Base-by-base conservation (phyloP, 1,139 yeast species). In the Candida sp. region DNA sequence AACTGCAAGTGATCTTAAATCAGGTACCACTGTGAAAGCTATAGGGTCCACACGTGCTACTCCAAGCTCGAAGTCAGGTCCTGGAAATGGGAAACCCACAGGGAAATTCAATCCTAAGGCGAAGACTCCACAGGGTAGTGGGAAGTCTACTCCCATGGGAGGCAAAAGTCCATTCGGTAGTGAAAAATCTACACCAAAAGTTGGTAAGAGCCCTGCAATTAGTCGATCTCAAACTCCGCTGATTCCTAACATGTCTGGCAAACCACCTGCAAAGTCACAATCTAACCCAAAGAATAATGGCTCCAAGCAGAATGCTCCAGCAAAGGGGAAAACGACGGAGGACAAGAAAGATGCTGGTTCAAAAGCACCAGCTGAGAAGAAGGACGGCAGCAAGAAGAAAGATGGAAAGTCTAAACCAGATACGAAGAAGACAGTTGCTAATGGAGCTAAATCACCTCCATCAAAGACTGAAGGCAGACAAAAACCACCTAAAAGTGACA, bases 1-100 rank as follows among this genome's bases (percentile, higher is more conserved):
- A 41, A 67, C 61, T 40, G 66, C 75, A 7, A 57, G 59, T 44
- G 72, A 70, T 7, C 59, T 73, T n/a, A 75, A 74, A 58, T 62
- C 76, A 4, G 80, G 78, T 1, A 63, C 70, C n/a, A 75, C 79
- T 1, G 66, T 74, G n/a, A 66, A 68, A 50, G 81, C 81, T 1
- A 69, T 76, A 4, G 81, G 81, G 1, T 63, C 74, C 5, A 55
- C 57, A 3, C 47, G 48, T n/a, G 47, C 51, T 28, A 57, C 52
- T 4, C 40, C 48, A 8, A 30, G 33, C 12, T 22, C 39, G 6
- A 28, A 37, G 4, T 9, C 42, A 37, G 27, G 25, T 28, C 50
- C 11, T 39, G 28, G 28, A 9, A 17, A 34, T 7, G 12, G 6
- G 6, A 35, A 23, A n/a, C n/a, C 26, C 26, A 28, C 25, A 3